Base-by-base conservation (phyloP, 441 rosid species). In the Gossypium davidsonii region DNA sequence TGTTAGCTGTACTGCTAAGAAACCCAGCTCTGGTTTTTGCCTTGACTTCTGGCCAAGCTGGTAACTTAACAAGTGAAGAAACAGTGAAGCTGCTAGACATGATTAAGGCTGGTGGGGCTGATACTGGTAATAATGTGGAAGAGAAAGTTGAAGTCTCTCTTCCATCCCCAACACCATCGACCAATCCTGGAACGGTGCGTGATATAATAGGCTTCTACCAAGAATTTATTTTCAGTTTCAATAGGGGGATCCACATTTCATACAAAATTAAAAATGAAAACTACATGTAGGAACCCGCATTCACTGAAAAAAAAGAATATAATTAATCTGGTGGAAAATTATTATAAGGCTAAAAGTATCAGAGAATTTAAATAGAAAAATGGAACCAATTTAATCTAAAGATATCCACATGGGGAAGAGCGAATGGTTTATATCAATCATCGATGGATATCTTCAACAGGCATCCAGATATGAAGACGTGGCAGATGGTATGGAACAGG, bases 111-210 rank as follows among this genome's bases (percentile, higher is more conserved):
- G 91, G 89, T 70, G 99, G 88, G 58, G 74, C 80, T 73, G 85
- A 82, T 60, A n/a, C 75, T 12, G 77, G 77, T 71, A 84, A 76
- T 65, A 78, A 86, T 72, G 85, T 78, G 52, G 92, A 86, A 78
- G 92, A 86, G 79, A 90, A 79, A 71, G 90, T 87, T 66, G 94
- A 90, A 88, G 97, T 91, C 65, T 93, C 98, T 74, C 98, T 96
- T 79, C 99, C 99, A 49, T 93, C 98, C 42, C 98, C 98, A 44
- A 96, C 99, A 67, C 99, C 98, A 46, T 81, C 97, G 0, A 86
- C 82, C 85, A 85, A 89, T 82, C 89, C 95, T 70, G 95, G 90
- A 91, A 95, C 85, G 97, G 98, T 93, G 97, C 93, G 99, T 94
- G 60, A 82, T 76, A 78, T 68, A 28, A 78, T 68, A 28, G 79